Evolutionary conservation across 805 yeast genomes (phyloP), one percentile per base, ranked within the genome.

Genomic region (Lipomyces spencermartinsiae): DNA sequence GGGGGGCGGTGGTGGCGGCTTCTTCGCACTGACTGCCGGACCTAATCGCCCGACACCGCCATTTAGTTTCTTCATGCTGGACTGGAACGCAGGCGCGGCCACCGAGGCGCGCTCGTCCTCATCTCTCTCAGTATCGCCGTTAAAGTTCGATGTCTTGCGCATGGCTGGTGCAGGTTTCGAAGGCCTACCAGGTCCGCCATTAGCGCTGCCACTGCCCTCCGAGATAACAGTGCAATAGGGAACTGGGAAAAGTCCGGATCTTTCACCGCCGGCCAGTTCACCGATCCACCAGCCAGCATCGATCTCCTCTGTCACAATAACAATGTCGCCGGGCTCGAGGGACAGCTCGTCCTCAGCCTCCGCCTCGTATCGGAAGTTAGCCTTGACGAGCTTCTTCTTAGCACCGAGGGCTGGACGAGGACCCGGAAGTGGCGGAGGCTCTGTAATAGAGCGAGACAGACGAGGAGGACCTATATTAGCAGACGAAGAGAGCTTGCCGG

Each of bases 241-340:
- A 14, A 61, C 73, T 4, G 75, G 75, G 61, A 73, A 73, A 22
- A 73, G 54, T 1, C 75, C 74, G 19, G 70, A 54, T n/a, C 62
- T 39, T 37, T 46, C 66, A 51, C 63, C 56, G 37, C 66, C 67
- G 29, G 56, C 63, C 16, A 66, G 64, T 46, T 71, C 74, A 25
- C 74, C 74, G 34, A 71, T 65, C 70, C 71, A 71, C 74, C 74
- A 71, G 58, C 73, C 74, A 19, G 72, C 62, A 59, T 71, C 71
- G 34, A 71, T 37, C 58, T 71, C 71, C 29, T 68, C 70, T 16
- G 65, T 66, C 37, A 73, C 75, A 22, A 55, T 54, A 31, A 73
- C 66, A 14, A 67, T 39, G 60, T 71, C 75, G 35, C 74, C 74
- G 8, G 68, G 67, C 49, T 66, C 71, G 39, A 73, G 62, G 1